Conservation (phyloP, 148 eudicot species). For the Amaranthus hypochondriacus region DNA sequence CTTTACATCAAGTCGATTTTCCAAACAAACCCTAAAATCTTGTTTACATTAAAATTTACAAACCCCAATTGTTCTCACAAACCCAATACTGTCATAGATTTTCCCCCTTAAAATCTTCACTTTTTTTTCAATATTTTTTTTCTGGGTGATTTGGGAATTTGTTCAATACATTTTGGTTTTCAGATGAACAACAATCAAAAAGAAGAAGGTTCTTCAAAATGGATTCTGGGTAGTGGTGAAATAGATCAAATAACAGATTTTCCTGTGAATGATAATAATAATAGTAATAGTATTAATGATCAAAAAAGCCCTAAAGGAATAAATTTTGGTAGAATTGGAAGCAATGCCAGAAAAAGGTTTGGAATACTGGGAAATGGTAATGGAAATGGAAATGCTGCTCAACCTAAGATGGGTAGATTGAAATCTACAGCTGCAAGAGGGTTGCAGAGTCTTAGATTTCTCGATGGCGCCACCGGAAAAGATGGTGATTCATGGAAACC, state of each 20-base stretch:
- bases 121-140: not conserved
- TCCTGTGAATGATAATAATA: not conserved
- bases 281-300: not conserved
- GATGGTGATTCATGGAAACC: constrained; percentile 76
- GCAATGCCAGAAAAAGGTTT: constrained; percentile 29
- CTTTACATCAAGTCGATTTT: no score
- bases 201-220: constrained; percentile 5
- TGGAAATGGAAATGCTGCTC: constrained; percentile 3
- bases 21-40: not conserved
- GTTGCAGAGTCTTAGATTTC: constrained; percentile 64
- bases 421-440: constrained; percentile 61
- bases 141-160: constrained; percentile 1
- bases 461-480: constrained; percentile 61
- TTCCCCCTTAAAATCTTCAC: not conserved
- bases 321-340: constrained; percentile 20
- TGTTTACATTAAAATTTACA: not conserved
- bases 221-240: constrained; percentile 13
- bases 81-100: not conserved
- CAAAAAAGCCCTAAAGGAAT: constrained; percentile 8
- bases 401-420: constrained; percentile 37
- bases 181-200: constrained; percentile 17
- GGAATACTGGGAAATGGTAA: constrained; percentile 14
- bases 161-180: constrained; percentile 14
- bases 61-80: not conserved
- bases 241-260: constrained; percentile 12